These are phyloP conservation scores for Polytrichum commune DNA, from an alignment of 225 moss, liverwort and hornwort species.

Conservation along the genomic window DNA sequence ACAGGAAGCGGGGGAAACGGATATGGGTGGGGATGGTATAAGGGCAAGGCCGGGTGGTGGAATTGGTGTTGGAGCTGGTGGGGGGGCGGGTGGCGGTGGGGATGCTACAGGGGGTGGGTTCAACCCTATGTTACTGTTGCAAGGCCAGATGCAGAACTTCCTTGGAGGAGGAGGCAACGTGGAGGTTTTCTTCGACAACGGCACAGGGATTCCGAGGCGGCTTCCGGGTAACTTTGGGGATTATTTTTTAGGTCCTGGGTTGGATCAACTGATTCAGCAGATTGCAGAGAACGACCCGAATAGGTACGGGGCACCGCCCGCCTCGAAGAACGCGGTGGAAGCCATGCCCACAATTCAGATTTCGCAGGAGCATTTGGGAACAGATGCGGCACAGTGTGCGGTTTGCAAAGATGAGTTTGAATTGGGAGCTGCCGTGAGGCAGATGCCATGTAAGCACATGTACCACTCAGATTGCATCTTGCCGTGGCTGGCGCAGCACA, in stretches of 20 bases:
- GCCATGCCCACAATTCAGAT: slow-evolving; percentile 94
- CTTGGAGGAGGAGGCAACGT: slow-evolving; percentile 84
- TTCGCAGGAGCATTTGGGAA: slow-evolving; percentile 75
- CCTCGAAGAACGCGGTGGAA: slow-evolving; percentile 81
- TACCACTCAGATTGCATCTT: slow-evolving; percentile 96
- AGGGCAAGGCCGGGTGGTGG: slow-evolving; percentile 5
- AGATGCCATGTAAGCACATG: slow-evolving; percentile 99
- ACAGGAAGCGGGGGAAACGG: slow-evolving; percentile 55
- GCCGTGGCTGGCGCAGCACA: slow-evolving; percentile 91
- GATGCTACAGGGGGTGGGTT: slow-evolving; percentile 21
- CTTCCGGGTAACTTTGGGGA: slow-evolving; percentile 95
- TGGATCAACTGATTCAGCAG: slow-evolving; percentile 99
- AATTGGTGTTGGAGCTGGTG: slow-evolving; percentile 9
- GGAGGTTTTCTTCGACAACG: slow-evolving; percentile 96
- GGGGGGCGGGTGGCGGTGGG: slow-evolving; percentile 27
- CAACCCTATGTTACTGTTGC: slow-evolving; percentile 86
- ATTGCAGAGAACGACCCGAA: slow-evolving; percentile 96
- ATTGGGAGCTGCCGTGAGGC: slow-evolving; percentile 66
- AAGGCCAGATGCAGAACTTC: slow-evolving; percentile 93
- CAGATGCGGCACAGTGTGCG: slow-evolving; percentile 97
- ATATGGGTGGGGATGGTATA: slow-evolving; percentile 34
- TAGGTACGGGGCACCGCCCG: slow-evolving; percentile 81
- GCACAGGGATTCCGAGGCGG: slow-evolving; percentile 70
- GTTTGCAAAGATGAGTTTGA: slow-evolving; percentile 99
- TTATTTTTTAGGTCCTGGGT: slow-evolving; percentile 92